Percentiles rank a stretch among this genome's conserved stretches.
These are phyloP conservation scores for Malania oleifera DNA, from an alignment of 164 flowering plant genomes.

Conservation along the genomic window DNA sequence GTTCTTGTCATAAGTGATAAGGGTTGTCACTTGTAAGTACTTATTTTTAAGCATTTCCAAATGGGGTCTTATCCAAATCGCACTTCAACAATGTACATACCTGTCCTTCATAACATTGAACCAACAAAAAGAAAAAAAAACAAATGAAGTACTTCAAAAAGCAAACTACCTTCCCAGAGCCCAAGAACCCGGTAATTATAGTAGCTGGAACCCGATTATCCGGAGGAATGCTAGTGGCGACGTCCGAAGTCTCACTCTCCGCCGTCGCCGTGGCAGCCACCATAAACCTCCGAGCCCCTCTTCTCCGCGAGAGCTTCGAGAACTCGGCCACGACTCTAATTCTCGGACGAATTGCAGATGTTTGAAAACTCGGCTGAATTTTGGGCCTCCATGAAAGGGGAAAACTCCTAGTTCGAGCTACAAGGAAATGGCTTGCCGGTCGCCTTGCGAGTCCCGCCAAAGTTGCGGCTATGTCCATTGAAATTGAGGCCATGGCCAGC, in stretches of 20 bases:
- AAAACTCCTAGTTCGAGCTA: conserved; percentile 17
- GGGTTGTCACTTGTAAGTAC: no score
- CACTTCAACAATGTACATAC: no score
- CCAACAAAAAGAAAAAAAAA: no score
- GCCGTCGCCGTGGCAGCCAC: conserved; percentile 32
- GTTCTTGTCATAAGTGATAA: no score
- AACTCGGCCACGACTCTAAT: neutral
- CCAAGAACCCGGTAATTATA: conserved; percentile 87
- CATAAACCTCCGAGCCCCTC: conserved; percentile 24
- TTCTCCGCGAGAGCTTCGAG: neutral
- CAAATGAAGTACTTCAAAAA: neutral
- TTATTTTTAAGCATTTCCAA: no score
- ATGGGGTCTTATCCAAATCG: no score
- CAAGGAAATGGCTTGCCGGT: conserved; percentile 15
- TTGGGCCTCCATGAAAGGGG: conserved; percentile 22
- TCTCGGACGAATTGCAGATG: conserved; percentile 12
- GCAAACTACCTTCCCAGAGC: conserved; percentile 75
- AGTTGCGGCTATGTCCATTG: conserved; percentile 37
- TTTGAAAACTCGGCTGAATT: conserved; percentile 5
- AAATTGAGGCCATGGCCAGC: conserved; percentile 36
- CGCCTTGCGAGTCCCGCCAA: conserved; percentile 35
- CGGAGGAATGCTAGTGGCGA: conserved; percentile 51
- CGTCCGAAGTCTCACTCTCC: conserved; percentile 39
- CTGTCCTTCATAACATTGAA: no score
- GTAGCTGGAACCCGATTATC: conserved; percentile 93